Conservation (phyloP, 139 green algal species). For the Nannochloris sp. region DNA sequence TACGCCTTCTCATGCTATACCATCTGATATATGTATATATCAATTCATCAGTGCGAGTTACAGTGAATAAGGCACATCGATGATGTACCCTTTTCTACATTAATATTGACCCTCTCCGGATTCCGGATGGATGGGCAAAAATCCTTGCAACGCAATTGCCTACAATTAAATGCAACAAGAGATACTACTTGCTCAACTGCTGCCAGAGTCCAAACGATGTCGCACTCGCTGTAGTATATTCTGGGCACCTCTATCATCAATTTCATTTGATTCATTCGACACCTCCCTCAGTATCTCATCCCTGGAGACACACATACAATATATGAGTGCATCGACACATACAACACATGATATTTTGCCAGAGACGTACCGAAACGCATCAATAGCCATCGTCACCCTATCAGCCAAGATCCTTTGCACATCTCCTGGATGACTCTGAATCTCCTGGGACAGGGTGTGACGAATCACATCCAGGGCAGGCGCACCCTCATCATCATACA, state of each 20-base stretch:
- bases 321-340: neutral
- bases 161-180: too few species aligned
- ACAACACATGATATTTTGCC: neutral
- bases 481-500: too few species aligned
- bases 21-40: too few species aligned
- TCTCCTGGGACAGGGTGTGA: neutral
- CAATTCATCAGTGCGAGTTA: too few species aligned
- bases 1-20: too few species aligned
- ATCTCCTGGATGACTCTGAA: neutral
- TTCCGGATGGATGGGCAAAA: too few species aligned
- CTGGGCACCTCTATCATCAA: neutral
- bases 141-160: too few species aligned
- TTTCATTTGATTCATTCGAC: neutral
- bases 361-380: neutral
- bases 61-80: too few species aligned
- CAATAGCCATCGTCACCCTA: neutral
- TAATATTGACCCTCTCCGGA: too few species aligned
- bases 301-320: neutral
- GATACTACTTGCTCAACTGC: too few species aligned
- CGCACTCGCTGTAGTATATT: neutral
- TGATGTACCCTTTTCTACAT: too few species aligned
- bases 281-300: neutral
- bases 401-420: neutral
- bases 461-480: constrained; percentile 1
- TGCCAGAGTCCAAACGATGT: neutral